Conservation (phyloP, 352 stramenopile species). For the Pythium graminicola region DNA sequence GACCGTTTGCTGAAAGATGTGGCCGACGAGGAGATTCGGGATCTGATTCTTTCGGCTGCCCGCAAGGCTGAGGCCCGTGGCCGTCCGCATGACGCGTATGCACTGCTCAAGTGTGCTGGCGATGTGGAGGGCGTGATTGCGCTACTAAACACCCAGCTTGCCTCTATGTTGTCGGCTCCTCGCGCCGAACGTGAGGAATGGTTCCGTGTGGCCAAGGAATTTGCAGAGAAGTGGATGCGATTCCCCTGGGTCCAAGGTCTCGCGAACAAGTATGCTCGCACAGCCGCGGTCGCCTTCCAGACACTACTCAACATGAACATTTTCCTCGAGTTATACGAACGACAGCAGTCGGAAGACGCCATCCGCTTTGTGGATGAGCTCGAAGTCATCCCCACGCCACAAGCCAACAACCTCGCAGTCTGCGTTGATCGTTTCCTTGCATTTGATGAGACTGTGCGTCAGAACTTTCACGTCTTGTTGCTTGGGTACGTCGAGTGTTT, state of each 20-base stretch:
- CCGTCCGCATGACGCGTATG: slow-evolving; percentile 61
- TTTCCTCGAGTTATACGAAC: slow-evolving; percentile 80
- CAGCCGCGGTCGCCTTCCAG: slow-evolving; percentile 72
- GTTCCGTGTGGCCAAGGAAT: slow-evolving; percentile 77
- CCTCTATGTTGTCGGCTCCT: slow-evolving; percentile 48
- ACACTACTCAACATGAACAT: slow-evolving; percentile 82
- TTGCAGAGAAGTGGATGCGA: slow-evolving; percentile 83
- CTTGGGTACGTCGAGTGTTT: slow-evolving; percentile 85
- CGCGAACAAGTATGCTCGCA: slow-evolving; percentile 63
- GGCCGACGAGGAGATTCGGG: slow-evolving; percentile 65
- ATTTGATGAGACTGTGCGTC: slow-evolving; percentile 72
- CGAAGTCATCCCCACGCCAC: slow-evolving; percentile 59
- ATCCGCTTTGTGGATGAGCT: slow-evolving; percentile 79
- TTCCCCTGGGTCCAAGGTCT: slow-evolving; percentile 76
- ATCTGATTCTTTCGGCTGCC: slow-evolving; percentile 63
- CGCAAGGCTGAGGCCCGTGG: slow-evolving; percentile 71
- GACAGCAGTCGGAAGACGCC: slow-evolving; percentile 76
- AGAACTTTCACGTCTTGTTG: slow-evolving; percentile 82
- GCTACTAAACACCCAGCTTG: slow-evolving; percentile 70
- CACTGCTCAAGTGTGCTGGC: slow-evolving; percentile 70
- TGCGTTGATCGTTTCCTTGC: slow-evolving; percentile 81
- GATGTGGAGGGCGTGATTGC: slow-evolving; percentile 70
- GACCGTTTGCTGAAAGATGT: slow-evolving; percentile 71
- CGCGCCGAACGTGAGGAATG: slow-evolving; percentile 66
- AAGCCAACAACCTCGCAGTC: slow-evolving; percentile 46